Evolutionary conservation across 257 asterid genomes (phyloP).

Genomic region (Solanum commersonii): DNA sequence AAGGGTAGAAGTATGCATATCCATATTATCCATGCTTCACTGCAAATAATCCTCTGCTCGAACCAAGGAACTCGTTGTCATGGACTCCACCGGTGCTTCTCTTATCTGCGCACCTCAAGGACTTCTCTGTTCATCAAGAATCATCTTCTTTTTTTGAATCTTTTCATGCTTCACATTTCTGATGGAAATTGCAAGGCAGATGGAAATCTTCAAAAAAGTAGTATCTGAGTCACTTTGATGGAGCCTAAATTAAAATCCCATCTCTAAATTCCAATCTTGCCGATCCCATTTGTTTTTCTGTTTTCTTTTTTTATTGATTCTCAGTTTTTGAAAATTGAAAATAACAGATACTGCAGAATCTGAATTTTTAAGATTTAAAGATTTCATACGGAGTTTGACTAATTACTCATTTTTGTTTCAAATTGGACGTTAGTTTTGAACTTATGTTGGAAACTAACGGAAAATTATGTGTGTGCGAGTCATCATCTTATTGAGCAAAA

Average conservation of each 20-base stretch:
- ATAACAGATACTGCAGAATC: neutral
- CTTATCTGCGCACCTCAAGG: neutral
- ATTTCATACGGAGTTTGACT: neutral
- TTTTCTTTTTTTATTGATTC: neutral
- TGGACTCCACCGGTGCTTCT: neutral
- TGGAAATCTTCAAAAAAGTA: neutral
- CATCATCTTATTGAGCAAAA: neutral
- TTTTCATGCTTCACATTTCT: neutral
- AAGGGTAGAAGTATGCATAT: neutral
- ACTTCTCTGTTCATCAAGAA: neutral
- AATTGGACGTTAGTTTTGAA: neutral
- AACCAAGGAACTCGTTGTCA: neutral
- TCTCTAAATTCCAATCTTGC: neutral
- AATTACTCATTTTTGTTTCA: neutral
- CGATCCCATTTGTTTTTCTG: neutral
- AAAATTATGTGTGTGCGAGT: neutral
- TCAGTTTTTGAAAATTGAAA: neutral
- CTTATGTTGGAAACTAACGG: neutral
- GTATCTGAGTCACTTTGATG: neutral
- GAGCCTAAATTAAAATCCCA: neutral
- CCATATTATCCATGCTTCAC: neutral
- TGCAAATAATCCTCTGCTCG: neutral
- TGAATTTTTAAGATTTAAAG: neutral
- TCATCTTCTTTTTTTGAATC: neutral
- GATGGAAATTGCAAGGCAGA: neutral